phyloP scores from a whole-genome alignment of 148 eudicot genomes.

The Chenopodium formosanum region DNA sequence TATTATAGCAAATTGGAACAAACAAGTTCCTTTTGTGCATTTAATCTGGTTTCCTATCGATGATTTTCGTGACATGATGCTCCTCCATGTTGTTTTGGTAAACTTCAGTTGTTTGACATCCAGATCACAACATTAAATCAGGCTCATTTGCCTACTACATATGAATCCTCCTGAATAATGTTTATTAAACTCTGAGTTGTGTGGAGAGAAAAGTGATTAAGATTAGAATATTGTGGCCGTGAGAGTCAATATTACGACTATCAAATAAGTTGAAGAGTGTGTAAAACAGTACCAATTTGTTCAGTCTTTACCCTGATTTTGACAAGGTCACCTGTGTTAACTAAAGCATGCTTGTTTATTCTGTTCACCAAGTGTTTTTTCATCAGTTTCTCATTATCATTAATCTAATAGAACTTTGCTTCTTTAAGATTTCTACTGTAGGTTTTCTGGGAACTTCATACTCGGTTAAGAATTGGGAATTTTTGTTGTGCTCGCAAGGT shows the following conservation, averaged over 20 bases:
- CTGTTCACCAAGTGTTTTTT: not conserved
- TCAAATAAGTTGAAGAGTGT: not conserved
- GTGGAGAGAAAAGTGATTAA: not conserved
- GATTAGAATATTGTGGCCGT: not conserved
- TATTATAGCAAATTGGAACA: not conserved
- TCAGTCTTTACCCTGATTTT: not conserved
- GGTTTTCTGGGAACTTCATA: conserved; percentile 8
- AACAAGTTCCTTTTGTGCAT: not conserved
- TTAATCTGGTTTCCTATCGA: not conserved
- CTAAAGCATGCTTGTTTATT: not conserved
- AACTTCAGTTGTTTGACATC: not conserved
- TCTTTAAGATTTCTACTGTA: conserved; percentile 9
- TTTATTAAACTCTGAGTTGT: not conserved
- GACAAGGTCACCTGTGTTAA: not conserved
- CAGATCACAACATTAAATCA: not conserved
- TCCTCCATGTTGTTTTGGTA: not conserved
- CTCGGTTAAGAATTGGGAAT: conserved; percentile 31
- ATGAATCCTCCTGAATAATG: not conserved
- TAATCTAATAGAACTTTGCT: not conserved
- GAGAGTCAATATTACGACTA: not conserved
- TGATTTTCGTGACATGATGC: not conserved
- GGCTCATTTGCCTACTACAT: not conserved
- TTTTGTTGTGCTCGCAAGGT: conserved; percentile 19
- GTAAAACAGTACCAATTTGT: not conserved
- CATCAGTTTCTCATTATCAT: not conserved